These are phyloP conservation scores for Dryadomyces quercus-mongolicae DNA, from an alignment of 2,329 filamentous ascomycete genomes.

Conservation along the genomic window DNA sequence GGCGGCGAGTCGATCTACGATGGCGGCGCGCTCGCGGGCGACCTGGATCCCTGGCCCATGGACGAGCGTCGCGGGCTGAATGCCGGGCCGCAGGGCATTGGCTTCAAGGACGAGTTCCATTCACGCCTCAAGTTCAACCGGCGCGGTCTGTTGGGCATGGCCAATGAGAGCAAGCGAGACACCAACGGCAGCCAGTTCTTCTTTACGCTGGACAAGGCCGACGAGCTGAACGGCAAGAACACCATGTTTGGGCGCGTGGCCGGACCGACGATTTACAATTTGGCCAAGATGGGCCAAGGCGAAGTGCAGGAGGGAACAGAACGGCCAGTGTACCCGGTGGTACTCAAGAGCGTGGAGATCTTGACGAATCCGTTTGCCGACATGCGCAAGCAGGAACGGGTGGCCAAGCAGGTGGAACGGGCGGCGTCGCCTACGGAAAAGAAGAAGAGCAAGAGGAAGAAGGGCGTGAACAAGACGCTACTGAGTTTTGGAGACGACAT, in stretches of 20 bases:
- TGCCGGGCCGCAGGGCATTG: conserved; percentile 44
- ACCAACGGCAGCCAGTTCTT: conserved; percentile 97
- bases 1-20: conserved; percentile 90
- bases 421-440: conserved; percentile 23
- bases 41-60: conserved; percentile 62
- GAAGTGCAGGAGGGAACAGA: conserved; percentile 72
- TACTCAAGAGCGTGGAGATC: conserved; percentile 62
- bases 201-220: conserved; percentile 74
- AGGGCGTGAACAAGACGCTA: conserved; percentile 50
- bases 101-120: conserved; percentile 79
- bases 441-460: conserved; percentile 57
- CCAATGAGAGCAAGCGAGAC: conserved; percentile 65
- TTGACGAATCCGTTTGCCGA: conserved; percentile 73
- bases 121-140: conserved; percentile 86
- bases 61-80: conserved; percentile 51
- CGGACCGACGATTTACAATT: conserved; percentile 90
- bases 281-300: conserved; percentile 84
- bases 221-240: conserved; percentile 80
- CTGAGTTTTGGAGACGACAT: conserved; percentile 67
- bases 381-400: conserved; percentile 58
- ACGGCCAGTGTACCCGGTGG: conserved; percentile 74
- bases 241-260: conserved; percentile 88
- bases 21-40: conserved; percentile 61
- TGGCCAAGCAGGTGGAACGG: conserved; percentile 32
- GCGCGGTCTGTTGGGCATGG: conserved; percentile 87